Conservation (phyloP, 2,329 filamentous ascomycete species). For the Gaeumannomyces sp. region DNA sequence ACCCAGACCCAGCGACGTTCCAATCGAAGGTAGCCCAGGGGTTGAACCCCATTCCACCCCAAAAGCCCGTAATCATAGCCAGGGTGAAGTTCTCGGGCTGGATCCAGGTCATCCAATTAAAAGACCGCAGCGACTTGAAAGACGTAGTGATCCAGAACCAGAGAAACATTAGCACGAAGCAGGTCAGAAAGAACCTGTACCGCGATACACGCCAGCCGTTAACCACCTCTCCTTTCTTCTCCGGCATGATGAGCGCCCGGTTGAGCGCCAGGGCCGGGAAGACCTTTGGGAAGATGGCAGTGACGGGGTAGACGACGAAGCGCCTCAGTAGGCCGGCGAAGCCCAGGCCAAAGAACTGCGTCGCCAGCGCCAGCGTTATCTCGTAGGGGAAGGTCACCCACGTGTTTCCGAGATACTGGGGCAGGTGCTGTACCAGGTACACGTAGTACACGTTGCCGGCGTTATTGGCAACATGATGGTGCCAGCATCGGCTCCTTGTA, state of each 20-base stretch:
- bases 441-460: slow-evolving; percentile 29
- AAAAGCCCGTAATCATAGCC: slow-evolving; percentile 29
- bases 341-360: slow-evolving; percentile 37
- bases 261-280: slow-evolving; percentile 32
- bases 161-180: slow-evolving; percentile 31
- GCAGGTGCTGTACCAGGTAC: slow-evolving; percentile 27
- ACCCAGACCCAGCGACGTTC: slow-evolving; percentile 23
- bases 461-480: slow-evolving; percentile 32
- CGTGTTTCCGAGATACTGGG: slow-evolving; percentile 33
- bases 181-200: slow-evolving; percentile 36
- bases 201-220: slow-evolving; percentile 39
- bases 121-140: slow-evolving; percentile 36
- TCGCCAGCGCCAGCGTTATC: slow-evolving; percentile 33
- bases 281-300: slow-evolving; percentile 35
- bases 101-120: slow-evolving; percentile 48
- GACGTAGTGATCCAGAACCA: slow-evolving; percentile 43
- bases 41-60: slow-evolving; percentile 20
- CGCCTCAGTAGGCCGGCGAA: slow-evolving; percentile 32
- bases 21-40: slow-evolving; percentile 35
- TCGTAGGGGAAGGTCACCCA: slow-evolving; percentile 35
- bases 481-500: slow-evolving; percentile 37
- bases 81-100: slow-evolving; percentile 36
- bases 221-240: slow-evolving; percentile 27
- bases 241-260: slow-evolving; percentile 24
- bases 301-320: slow-evolving; percentile 33